phyloP scores from a whole-genome alignment of 176 grass and related monocot species.

The Triticum aestivum region IWGSC_CS_RefSeq_v2.1 NC_057795.1:28246913-28247412 shows the following conservation, averaged over 20 bases:
- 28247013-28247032: too few species aligned
- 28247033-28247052: too few species aligned
- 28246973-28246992: background rate
- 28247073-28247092: too few species aligned
- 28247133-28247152: background rate
- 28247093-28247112: too few species aligned
- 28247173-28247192: background rate
- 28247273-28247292: background rate
- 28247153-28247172: background rate
- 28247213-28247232: background rate
- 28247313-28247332: background rate
- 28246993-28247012: background rate
- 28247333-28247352: background rate
- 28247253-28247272: background rate
- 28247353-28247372: background rate
- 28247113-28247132: too few species aligned
- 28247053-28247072: too few species aligned
- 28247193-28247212: background rate
- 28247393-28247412: background rate
- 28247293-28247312: background rate
- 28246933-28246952: background rate
- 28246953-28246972: background rate
- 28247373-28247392: background rate
- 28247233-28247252: background rate
- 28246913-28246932: background rate